A percentile compares a stretch with the other conserved stretches of the same genome.
These are phyloP conservation scores for Adansonia madagascariensis DNA, from an alignment of 441 rosid species.

Conservation along the genomic window DNA sequence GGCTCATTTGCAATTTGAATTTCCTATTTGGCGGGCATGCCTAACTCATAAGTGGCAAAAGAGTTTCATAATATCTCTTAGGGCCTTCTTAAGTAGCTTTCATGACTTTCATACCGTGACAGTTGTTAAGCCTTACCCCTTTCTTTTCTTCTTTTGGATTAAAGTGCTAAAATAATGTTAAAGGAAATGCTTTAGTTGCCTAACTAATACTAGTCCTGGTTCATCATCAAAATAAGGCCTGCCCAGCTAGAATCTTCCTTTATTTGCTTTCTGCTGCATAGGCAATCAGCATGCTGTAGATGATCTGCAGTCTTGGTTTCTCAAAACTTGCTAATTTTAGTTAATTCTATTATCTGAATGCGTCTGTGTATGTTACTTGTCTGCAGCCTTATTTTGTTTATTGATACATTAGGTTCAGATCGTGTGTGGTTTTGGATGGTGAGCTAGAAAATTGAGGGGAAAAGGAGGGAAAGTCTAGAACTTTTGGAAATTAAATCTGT, in stretches of 20 bases:
- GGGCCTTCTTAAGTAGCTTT: conserved; percentile 5
- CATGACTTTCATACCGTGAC: not conserved
- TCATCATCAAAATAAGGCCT: not conserved
- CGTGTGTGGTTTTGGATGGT: not conserved
- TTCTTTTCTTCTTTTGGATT: not conserved
- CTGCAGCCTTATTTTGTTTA: not conserved
- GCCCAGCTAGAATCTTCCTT: not conserved
- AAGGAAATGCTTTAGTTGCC: conserved; percentile 12
- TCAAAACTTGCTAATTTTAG: conserved; percentile 7
- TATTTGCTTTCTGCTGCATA: not conserved
- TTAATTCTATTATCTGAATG: conserved; percentile 8
- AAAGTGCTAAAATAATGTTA: not conserved
- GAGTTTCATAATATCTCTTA: not conserved
- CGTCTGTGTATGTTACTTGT: not conserved
- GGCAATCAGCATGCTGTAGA: not conserved
- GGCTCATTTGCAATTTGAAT: not conserved
- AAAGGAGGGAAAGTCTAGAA: not conserved
- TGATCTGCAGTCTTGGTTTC: not conserved
- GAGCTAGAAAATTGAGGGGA: not conserved
- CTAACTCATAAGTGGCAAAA: not conserved
- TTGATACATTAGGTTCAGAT: not conserved
- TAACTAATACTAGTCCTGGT: conserved; percentile 1
- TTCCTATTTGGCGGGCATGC: not conserved
- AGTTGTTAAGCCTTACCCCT: not conserved
- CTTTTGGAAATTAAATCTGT: not conserved